These are phyloP conservation scores for Lactarius psammicola DNA, from an alignment of 768 basidiomycete genomes.

Conservation along the genomic window DNA sequence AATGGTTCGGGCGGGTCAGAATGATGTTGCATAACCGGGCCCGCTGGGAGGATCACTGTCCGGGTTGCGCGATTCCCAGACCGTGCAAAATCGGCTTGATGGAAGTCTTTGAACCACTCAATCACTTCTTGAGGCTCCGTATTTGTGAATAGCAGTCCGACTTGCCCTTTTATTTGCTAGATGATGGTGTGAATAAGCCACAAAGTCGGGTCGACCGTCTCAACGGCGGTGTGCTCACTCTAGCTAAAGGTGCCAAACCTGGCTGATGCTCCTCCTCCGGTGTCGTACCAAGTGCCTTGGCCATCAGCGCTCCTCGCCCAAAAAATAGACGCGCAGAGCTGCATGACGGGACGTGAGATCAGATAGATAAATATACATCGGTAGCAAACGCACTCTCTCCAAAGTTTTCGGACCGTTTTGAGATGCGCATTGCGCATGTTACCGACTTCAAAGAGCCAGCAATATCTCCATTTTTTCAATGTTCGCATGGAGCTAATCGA, in stretches of 20 bases:
- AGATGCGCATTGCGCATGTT: conserved; percentile 94
- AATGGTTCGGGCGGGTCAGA: conserved; percentile 85
- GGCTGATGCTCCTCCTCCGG: conserved; percentile 80
- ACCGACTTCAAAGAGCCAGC: conserved; percentile 94
- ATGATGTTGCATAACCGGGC: conserved; percentile 79
- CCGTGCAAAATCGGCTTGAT: conserved; percentile 88
- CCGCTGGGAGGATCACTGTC: conserved; percentile 73
- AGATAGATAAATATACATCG: neutral
- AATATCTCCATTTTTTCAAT: conserved; percentile 90
- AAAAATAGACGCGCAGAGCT: conserved; percentile 91
- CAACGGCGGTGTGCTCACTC: conserved; percentile 45
- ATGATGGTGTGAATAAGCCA: conserved; percentile 2
- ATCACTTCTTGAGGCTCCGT: conserved; percentile 85
- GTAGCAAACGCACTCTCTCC: conserved; percentile 73
- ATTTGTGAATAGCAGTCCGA: conserved; percentile 91
- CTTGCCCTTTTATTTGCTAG: conserved; percentile 92
- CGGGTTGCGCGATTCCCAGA: conserved; percentile 76
- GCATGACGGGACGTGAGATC: conserved; percentile 21
- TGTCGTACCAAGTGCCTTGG: conserved; percentile 88
- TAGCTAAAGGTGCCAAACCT: conserved; percentile 77
- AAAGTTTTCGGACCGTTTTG: conserved; percentile 88
- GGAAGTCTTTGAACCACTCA: conserved; percentile 93
- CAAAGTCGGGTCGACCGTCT: neutral
- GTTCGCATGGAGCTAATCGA: conserved; percentile 68
- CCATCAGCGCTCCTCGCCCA: conserved; percentile 86